Percentiles rank a stretch among this genome's conserved stretches.
Conservation (phyloP, 2,329 filamentous ascomycete species). For the Tolypocladium cylindrosporum region DNA sequence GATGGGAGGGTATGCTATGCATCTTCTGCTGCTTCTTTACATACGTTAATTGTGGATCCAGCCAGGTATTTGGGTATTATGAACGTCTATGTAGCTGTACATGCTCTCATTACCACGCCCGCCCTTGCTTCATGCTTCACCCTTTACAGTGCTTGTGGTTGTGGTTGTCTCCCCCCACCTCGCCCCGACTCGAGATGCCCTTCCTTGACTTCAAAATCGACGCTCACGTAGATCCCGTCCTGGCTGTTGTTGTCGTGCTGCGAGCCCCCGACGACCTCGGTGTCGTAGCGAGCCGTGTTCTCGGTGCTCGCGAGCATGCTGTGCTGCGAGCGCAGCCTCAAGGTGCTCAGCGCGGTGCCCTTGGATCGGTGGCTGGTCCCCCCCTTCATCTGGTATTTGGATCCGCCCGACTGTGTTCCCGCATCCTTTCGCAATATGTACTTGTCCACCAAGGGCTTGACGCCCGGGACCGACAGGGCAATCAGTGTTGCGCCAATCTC, state of each 20-base stretch:
- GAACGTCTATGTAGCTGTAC: not conserved
- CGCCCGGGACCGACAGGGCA: slow-evolving; percentile 37
- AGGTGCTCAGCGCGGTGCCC: slow-evolving; percentile 18
- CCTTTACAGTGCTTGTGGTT: not conserved
- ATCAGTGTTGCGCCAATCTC: slow-evolving; percentile 40
- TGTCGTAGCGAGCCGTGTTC: slow-evolving; percentile 11
- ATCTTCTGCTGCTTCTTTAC: not conserved
- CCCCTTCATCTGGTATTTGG: slow-evolving; percentile 9
- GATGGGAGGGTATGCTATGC: not conserved
- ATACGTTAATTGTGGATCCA: not conserved
- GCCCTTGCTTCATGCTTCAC: not conserved
- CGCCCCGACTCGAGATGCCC: slow-evolving; percentile 3
- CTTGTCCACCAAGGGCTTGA: slow-evolving; percentile 35
- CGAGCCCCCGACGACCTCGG: slow-evolving; percentile 11
- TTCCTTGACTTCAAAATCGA: slow-evolving; percentile 26
- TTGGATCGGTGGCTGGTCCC: slow-evolving; percentile 10
- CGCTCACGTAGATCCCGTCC: slow-evolving; percentile 23
- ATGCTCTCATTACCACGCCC: not conserved
- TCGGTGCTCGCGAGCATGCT: slow-evolving; percentile 15
- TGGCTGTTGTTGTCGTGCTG: slow-evolving; percentile 13
- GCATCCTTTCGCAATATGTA: slow-evolving; percentile 16
- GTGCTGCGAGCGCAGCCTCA: slow-evolving; percentile 19
- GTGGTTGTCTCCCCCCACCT: not conserved
- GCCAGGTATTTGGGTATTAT: not conserved
- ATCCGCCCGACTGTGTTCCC: slow-evolving; percentile 10